Evolutionary conservation across 208 protist genomes (phyloP).

Genomic region (Crithidia sp.): DNA sequence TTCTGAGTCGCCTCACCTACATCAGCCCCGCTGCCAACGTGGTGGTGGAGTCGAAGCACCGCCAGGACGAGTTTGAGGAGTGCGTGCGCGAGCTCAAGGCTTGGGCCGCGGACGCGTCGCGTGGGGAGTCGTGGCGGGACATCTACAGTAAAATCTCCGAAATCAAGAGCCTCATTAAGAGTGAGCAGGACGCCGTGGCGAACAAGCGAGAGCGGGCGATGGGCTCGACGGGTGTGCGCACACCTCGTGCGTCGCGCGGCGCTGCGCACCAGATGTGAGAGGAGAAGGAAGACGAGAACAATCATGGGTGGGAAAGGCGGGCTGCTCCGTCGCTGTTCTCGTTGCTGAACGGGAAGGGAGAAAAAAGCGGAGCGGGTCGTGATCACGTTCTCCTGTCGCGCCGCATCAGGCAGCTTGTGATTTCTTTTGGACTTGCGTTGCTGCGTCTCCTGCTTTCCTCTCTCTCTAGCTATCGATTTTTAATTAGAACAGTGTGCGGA

Average conservation of each 20-base stretch:
- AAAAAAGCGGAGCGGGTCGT: background rate
- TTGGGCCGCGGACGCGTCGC: conserved; percentile 70
- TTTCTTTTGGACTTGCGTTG: too few relatives aligned
- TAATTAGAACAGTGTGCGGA: background rate
- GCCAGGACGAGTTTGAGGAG: conserved; percentile 79
- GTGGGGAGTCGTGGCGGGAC: conserved; percentile 77
- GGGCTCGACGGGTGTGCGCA: conserved; percentile 14
- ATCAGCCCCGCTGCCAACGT: conserved; percentile 54
- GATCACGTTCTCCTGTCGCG: too few relatives aligned
- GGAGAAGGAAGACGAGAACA: too few relatives aligned
- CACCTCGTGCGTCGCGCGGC: conserved; percentile 4
- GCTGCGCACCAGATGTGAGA: conserved; percentile 1
- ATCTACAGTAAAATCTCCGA: conserved; percentile 78
- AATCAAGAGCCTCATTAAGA: conserved; percentile 71
- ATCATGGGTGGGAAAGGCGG: too few relatives aligned
- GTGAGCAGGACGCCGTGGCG: conserved; percentile 48
- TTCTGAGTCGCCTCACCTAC: conserved; percentile 84
- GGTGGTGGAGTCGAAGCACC: conserved; percentile 61
- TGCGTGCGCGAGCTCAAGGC: conserved; percentile 72
- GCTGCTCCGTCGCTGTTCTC: background rate
- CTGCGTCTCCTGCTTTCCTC: background rate
- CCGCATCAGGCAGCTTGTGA: too few relatives aligned
- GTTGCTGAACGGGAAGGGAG: background rate
- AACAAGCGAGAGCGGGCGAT: conserved; percentile 29
- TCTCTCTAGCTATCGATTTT: background rate